Evolutionary conservation across 345 rosid genomes (phyloP).

Genomic region (Atalantia buxifolia): DNA sequence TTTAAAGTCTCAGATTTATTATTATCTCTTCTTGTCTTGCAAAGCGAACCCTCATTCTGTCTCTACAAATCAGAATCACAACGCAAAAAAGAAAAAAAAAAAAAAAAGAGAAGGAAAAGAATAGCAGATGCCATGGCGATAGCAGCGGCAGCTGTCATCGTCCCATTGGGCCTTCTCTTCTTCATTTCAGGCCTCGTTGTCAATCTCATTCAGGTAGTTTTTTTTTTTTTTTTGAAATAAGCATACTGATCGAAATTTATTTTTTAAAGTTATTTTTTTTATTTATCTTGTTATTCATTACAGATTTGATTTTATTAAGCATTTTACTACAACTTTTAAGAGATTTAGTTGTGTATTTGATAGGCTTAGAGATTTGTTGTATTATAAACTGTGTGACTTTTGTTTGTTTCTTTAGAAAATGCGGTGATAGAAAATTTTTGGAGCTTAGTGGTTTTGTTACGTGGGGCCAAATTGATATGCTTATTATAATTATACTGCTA

Average conservation of each 20-base stretch:
- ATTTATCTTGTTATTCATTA: not conserved
- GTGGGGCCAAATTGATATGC: not conserved
- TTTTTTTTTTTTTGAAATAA: not conserved
- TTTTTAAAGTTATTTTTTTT: not conserved
- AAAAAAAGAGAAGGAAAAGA: not conserved
- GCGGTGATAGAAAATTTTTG: not conserved
- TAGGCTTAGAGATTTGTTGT: not conserved
- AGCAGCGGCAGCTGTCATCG: slow-evolving; percentile 70
- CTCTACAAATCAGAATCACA: not conserved
- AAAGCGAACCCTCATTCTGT: too few relatives aligned
- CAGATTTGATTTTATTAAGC: slow-evolving; percentile 8
- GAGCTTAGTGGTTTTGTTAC: not conserved
- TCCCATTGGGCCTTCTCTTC: slow-evolving; percentile 81
- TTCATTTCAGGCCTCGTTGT: slow-evolving; percentile 82
- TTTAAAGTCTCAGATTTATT: not conserved
- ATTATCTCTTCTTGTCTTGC: not conserved
- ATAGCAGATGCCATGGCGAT: slow-evolving; percentile 51
- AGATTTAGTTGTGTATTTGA: not conserved
- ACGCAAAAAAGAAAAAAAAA: not conserved
- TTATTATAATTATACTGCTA: not conserved
- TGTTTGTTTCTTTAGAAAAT: slow-evolving; percentile 11
- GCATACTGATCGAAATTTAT: not conserved
- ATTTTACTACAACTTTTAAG: not conserved
- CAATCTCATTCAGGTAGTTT: slow-evolving; percentile 80
- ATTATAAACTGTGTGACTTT: not conserved